Evolutionary conservation across 2,329 filamentous ascomycete genomes (phyloP), one percentile per base, ranked within the genome.

Genomic region (Xylariaceae sp.): DNA sequence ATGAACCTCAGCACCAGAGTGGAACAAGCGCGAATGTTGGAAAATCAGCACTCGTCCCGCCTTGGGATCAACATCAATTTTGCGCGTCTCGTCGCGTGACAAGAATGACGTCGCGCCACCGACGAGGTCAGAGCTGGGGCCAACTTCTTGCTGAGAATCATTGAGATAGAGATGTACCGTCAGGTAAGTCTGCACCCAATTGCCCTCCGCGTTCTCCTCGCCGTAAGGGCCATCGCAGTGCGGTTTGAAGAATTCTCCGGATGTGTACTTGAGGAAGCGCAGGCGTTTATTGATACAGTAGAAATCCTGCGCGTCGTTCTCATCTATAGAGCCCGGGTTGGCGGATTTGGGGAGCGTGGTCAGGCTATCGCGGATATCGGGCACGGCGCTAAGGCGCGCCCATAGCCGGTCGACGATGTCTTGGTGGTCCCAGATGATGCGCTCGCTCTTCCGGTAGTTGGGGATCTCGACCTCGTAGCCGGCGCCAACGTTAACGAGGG

Each of bases 361-460:
- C 20, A 80, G 54, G 40, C 65, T 55, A 25, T 72, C 67, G 14
- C 51, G 54, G 23, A 80, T 53, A 1, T 70, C 71, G 2, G 69
- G 63, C 8, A 69, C 61, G 39, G 60, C 52, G 55, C 61, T 38
- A 62, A 84, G 76, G 8, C 88, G 74, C 33, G 67, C 70, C 75
- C 85, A 84, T 0, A 93, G 56, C 19, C 79, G 76, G 20, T 77
- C 72, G 0, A 80, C 82, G 1, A 92, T 54, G 1, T 77, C 76
- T 39, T 74, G 69, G 12, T 76, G 67, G 58, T 93, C 86, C 77
- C 82, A 87, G 54, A 93, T 84, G 52, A 92, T 87, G 3, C 88
- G 76, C n/a, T 84, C 84, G 56, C 84, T 84, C 49, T 86, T 83
- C 14, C 88, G 75, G 39, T 79, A 79, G 7, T 80, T 74, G 1